Percentiles rank a stretch among this genome's conserved stretches.
Conservation (phyloP, 768 basidiomycete genomes). For the Clathrus columnatus region DNA sequence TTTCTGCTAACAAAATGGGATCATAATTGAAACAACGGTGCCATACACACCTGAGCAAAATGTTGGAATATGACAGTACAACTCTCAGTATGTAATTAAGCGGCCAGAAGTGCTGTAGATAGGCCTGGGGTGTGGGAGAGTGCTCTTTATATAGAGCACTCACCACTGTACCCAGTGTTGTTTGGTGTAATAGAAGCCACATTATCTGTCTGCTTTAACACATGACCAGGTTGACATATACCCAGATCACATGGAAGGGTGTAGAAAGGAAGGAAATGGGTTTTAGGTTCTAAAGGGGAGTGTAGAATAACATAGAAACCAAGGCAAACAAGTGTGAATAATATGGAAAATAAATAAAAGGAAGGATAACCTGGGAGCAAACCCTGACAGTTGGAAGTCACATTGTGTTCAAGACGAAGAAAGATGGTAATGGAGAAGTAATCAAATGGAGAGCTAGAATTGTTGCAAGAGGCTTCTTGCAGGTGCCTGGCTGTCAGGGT, state of each 20-base stretch:
- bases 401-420: slow-evolving; percentile 22
- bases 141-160: too few relatives aligned
- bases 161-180: too few relatives aligned
- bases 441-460: slow-evolving; percentile 16
- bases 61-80: too few relatives aligned
- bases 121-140: background rate
- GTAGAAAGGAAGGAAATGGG: too few relatives aligned
- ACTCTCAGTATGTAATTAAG: background rate
- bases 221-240: too few relatives aligned
- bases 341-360: slow-evolving; percentile 10
- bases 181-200: too few relatives aligned
- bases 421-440: slow-evolving; percentile 14
- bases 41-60: slow-evolving; percentile 1
- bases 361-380: slow-evolving; percentile 13
- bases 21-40: background rate
- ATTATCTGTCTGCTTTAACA: too few relatives aligned
- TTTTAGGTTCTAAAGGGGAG: too few relatives aligned
- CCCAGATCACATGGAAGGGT: too few relatives aligned
- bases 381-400: slow-evolving; percentile 16
- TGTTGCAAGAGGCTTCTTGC: slow-evolving; percentile 21
- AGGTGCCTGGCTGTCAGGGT: slow-evolving; percentile 17
- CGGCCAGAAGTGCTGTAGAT: background rate
- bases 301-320: background rate
- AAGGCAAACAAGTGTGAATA: too few relatives aligned
- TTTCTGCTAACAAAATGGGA: background rate